phyloP scores from a whole-genome alignment of 2,329 filamentous ascomycete species.

The Pseudogymnoascus verrucosus region DNA sequence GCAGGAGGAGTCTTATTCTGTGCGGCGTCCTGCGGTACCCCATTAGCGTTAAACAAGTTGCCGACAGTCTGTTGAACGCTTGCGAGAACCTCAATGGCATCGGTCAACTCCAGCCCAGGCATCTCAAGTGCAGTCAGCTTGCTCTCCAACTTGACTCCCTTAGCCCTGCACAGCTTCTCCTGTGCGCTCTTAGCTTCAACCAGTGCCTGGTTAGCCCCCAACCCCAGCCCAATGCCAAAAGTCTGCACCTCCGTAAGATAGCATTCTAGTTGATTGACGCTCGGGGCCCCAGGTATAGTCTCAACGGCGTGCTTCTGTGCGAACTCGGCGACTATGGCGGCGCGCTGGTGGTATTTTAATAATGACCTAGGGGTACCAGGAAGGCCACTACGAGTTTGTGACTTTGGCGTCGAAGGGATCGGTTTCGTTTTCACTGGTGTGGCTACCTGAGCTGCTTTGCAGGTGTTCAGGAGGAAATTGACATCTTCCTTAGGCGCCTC shows the following conservation, averaged over 20 bases:
- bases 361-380: neutral
- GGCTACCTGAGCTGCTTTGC: neutral
- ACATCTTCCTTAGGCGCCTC: slow-evolving; percentile 6
- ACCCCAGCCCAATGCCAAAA: neutral
- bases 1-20: neutral
- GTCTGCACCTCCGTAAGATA: neutral
- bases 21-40: neutral
- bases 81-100: neutral
- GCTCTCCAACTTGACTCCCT: neutral
- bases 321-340: neutral
- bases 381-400: neutral
- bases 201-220: neutral
- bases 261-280: neutral
- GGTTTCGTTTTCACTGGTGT: neutral
- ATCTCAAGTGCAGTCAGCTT: neutral
- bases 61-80: slow-evolving; percentile 4
- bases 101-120: neutral
- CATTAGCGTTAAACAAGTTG: neutral
- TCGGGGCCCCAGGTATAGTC: neutral
- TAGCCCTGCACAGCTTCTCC: neutral
- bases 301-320: neutral
- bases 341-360: slow-evolving; percentile 1
- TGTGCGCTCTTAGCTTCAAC: neutral
- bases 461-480: neutral
- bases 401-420: neutral